Evolutionary conservation across 2,329 filamentous ascomycete genomes (phyloP), one percentile per base, ranked within the genome.

Genomic region (Hirsutella rhossiliensis): DNA sequence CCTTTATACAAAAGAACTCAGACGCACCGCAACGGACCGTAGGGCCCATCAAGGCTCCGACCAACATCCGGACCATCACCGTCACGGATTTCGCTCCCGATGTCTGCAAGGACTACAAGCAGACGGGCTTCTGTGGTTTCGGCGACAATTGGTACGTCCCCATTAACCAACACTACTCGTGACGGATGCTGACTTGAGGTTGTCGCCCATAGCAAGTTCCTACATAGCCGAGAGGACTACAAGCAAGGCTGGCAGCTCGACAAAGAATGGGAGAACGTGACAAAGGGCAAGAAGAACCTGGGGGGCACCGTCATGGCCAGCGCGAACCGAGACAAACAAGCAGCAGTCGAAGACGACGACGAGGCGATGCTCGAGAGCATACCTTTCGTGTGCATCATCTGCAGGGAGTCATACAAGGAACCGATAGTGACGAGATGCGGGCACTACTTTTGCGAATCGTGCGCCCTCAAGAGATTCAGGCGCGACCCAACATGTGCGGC

Each of bases 201-300:
- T 17, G 23, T 11, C 11, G 8, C 12, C 11, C 40, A 12, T 18
- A 52, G 50, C 68, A 94, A 88, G 56, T 92, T 81, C 57, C 57
- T 87, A 1, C 86, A 92, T 56, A 78, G 78, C 5, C 71, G 86
- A 46, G 82, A 86, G 55, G 84, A 87, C 61, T 84, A 87, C 58
- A 87, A 90, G 54, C 84, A 89, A 59, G 92, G 92, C 3, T 98
- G 92, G 92, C 87, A 97, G 61, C 72, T 98, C 5, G 92, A 98
- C 62, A 75, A 76, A 43, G 90, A 97, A 41, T 98, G 92, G 92
- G 92, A 98, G 59, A 82, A 78, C 31, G 79, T 82, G 3, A 85
- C 80, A 7, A 89, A 84, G 56, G 84, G 76, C 41, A 81, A 79
- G 61, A 81, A 78, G 56, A 71, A 75, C 38, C 52, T 75, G 1